Conservation (phyloP, 495 filamentous ascomycete genomes). For the Aspergillus affinis region DNA sequence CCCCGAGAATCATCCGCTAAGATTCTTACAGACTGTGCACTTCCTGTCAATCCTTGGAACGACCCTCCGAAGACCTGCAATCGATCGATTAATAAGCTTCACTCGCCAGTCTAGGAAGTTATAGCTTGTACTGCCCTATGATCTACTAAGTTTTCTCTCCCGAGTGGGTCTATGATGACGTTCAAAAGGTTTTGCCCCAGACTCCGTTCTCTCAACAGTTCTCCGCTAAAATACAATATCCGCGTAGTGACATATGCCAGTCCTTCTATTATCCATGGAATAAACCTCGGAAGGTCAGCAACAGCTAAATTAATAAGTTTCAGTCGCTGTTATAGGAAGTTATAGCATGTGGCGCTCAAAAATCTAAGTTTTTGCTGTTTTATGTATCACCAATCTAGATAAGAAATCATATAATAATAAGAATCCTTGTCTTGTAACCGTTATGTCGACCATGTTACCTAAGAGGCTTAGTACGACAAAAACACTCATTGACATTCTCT, state of each 20-base stretch:
- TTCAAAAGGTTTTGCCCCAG: no score
- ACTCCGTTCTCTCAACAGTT: no score
- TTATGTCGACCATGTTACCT: no score
- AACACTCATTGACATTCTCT: neutral
- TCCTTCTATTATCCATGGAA: neutral
- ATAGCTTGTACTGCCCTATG: neutral
- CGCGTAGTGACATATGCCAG: no score
- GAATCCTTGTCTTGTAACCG: no score
- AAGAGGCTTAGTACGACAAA: neutral
- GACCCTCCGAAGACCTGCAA: no score
- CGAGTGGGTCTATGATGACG: no score
- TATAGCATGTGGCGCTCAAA: neutral
- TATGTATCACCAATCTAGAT: neutral
- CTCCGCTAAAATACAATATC: no score
- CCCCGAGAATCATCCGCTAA: neutral
- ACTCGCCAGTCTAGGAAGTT: neutral
- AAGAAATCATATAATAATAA: neutral
- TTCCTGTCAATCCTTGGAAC: no score
- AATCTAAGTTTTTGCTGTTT: neutral
- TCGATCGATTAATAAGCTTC: neutral
- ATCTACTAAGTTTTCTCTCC: no score
- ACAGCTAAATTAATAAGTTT: neutral
- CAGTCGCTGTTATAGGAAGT: neutral
- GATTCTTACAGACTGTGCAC: neutral
- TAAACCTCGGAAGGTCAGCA: no score